Base-by-base conservation (phyloP, 1,284 basidiomycete genomes). In the Tilletiopsis washingtonensis region DNA sequence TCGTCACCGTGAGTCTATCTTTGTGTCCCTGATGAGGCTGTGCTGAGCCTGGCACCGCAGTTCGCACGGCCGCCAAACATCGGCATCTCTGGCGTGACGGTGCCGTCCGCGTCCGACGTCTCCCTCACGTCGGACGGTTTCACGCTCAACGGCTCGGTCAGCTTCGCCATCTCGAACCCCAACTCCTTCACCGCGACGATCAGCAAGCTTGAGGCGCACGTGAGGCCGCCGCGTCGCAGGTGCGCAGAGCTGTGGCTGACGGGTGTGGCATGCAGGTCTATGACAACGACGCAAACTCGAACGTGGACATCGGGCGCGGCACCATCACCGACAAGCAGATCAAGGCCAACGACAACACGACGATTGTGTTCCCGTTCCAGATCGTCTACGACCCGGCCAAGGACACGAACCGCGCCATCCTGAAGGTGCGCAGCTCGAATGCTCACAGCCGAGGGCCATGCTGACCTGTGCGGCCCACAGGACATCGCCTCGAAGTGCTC, bases 311-410 rank as follows among this genome's bases (percentile, higher is more conserved):
- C 21, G 69, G 68, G 12, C 34, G 40, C n/a, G 69, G 69, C n/a
- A 43, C 40, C 4, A 32, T 66, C 15, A 26, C 27, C 39, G 86
- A 90, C 25, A 75, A 76, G 53, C 78, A 81, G 34, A 84, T 94
- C 70, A 67, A 77, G 5, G 78, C 84, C 9, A 78, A 84, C 67
- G 75, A 79, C 3, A 78, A 80, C 59, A 88, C 84, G 3, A 85
- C 83, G 48, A 82, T 91, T 75, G 81, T 81, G 29, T 88, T 94
- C 76, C 88, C 89, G 1, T 85, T 91, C 73, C 71, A 79, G 3
- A 77, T 94, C 48, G 77, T 79, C 43, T 93, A 91, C 75, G 80
- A 81, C 32, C 76, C 78, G 21, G 69, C 79, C 0, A 67, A 78
- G 45, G 82, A 89, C 60, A 82, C 85, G 4, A 77, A 79, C 51